Evolutionary conservation across 1,284 basidiomycete species (phyloP).

Genomic region (Papiliotrema terrestris): DNA sequence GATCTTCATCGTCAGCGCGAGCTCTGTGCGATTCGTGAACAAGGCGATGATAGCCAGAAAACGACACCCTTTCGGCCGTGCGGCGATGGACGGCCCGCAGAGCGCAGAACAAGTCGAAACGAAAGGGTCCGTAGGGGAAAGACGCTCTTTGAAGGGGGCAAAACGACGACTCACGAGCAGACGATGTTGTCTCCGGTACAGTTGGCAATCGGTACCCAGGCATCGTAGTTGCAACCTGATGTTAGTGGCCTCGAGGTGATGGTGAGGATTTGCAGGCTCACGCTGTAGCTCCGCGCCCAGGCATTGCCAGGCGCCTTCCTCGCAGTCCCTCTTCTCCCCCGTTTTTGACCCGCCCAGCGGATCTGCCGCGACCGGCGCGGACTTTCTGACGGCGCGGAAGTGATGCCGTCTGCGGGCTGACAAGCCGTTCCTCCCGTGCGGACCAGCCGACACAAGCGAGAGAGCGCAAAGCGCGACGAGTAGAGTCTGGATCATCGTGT

Average conservation of each 20-base stretch:
- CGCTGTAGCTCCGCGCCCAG: conserved; percentile 26
- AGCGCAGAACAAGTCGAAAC: background rate
- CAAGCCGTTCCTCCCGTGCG: background rate
- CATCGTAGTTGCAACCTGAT: conserved; percentile 27
- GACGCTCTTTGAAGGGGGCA: background rate
- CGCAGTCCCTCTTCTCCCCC: conserved; percentile 9
- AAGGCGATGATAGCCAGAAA: too few species aligned
- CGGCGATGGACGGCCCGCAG: background rate
- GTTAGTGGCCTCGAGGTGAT: background rate
- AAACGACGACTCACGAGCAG: conserved; percentile 29
- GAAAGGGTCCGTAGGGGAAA: background rate
- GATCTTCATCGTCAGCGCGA: conserved; percentile 13
- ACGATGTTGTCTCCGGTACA: conserved; percentile 35
- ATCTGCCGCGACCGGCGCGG: background rate
- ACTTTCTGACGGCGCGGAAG: background rate
- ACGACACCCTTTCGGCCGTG: background rate
- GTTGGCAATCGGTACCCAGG: conserved; percentile 27
- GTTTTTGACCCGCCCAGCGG: too few species aligned
- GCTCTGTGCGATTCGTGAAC: background rate
- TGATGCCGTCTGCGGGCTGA: background rate
- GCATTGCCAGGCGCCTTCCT: conserved; percentile 28
- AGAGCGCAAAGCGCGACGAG: background rate
- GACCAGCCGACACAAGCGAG: conserved; percentile 1
- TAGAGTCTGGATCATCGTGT: background rate
- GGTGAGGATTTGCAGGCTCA: conserved; percentile 9